Evolutionary conservation across 352 stramenopile species (phyloP), one percentile per base, ranked within the genome.

Genomic region (Pythium rhizo-oryzae): DNA sequence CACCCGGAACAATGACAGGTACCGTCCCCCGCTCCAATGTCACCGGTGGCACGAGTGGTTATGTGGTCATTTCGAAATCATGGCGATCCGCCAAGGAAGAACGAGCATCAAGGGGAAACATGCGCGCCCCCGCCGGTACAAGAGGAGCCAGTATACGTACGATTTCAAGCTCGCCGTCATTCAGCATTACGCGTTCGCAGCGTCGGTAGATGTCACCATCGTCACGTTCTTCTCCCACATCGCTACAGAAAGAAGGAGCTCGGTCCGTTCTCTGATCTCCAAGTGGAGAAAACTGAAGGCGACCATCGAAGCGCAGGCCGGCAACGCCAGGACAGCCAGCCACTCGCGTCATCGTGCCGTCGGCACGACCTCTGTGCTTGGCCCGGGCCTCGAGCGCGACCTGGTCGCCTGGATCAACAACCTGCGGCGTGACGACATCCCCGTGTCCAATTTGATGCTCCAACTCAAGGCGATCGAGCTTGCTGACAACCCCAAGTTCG

Each of bases 101-200:
- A 68, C 53, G 13, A 44, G 21, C 53, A 64, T 68, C 66, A 72
- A 72, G 24, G 59, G 53, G 23, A 65, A 64, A 24, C 44, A 63
- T 18, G 37, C 49, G 1, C 61, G 51, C n/a, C 43, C 54, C 9
- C 33, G 59, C 53, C 33, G 62, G 44, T 44, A 62, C 49, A 60
- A 51, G 35, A 18, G 55, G 1, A 21, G 18, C 21, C 59, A 63
- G 59, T 62, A 75, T 44, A 35, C 51, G 43, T 76, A 60, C 50
- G 49, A 65, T 35, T 86, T 65, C 47, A 72, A 73, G 56, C 54
- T 51, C 55, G 16, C 46, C n/a, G 53, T 70, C 16, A 25, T 69
- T 15, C 24, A 55, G 35, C 44, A 65, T 54, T 72, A 65, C 24
- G 28, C 4, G 25, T 23, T 33, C 9, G 8, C 9, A 8, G 15